Percentiles rank a stretch among this genome's conserved stretches.
Evolutionary conservation across 1,139 yeast species (phyloP).

Genomic region (Schwanniomyces etchellsii): DNA sequence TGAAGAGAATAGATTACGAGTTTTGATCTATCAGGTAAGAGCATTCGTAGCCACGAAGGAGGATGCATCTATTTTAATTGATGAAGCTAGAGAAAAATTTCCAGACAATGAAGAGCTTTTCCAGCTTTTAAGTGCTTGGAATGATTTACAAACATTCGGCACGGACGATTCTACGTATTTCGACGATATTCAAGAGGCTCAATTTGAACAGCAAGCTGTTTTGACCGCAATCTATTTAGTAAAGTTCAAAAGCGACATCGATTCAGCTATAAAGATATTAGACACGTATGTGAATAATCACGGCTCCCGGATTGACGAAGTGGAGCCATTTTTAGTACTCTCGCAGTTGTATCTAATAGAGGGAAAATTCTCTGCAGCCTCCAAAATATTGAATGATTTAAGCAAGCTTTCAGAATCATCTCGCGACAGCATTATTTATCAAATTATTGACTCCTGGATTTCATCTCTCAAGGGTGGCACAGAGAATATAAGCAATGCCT

Average conservation of each 20-base stretch:
- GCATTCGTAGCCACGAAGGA: conserved; percentile 33
- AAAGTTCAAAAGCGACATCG: conserved; percentile 31
- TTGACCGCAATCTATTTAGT: conserved; percentile 40
- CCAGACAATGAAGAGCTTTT: conserved; percentile 34
- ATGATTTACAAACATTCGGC: conserved; percentile 40
- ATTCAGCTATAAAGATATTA: conserved; percentile 34
- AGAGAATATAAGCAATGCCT: conserved; percentile 53
- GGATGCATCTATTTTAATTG: conserved; percentile 39
- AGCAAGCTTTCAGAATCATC: conserved; percentile 40
- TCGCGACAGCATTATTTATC: conserved; percentile 63
- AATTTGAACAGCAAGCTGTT: conserved; percentile 37
- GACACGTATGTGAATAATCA: conserved; percentile 18
- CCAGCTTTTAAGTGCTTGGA: conserved; percentile 38
- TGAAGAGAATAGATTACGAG: conserved; percentile 31
- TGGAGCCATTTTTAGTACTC: conserved; percentile 41
- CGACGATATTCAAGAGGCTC: conserved; percentile 30
- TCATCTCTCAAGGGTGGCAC: conserved; percentile 51
- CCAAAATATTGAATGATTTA: conserved; percentile 28
- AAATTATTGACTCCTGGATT: conserved; percentile 65
- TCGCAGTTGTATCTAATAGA: conserved; percentile 37
- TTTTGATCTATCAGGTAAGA: conserved; percentile 38
- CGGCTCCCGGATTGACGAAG: conserved; percentile 21
- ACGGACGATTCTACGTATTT: conserved; percentile 32
- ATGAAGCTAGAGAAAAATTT: conserved; percentile 28
- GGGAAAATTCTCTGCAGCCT: conserved; percentile 34